Conservation (phyloP, 495 filamentous ascomycete genomes). For the Xylaria telfairii region DNA sequence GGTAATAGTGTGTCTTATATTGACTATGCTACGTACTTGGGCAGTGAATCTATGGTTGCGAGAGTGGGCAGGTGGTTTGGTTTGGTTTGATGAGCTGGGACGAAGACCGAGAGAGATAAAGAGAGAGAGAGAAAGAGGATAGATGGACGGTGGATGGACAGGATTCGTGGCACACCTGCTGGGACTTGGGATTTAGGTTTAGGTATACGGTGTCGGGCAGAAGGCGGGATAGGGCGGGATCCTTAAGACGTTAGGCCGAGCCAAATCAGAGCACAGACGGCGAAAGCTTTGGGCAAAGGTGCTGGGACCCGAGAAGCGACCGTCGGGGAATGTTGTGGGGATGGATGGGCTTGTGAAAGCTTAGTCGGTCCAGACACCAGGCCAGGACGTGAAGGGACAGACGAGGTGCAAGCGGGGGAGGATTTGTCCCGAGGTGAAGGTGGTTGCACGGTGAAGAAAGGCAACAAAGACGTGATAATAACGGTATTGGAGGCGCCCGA, state of each 20-base stretch:
- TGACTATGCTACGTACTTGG: conserved; percentile 62
- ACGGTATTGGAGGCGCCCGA: too few relatives aligned
- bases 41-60: conserved; percentile 13
- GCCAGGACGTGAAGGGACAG: background rate
- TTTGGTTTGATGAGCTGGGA: background rate
- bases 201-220: background rate
- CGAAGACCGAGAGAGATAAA: background rate
- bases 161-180: conserved; percentile 4
- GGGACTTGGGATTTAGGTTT: background rate
- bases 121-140: background rate
- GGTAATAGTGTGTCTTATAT: conserved; percentile 56
- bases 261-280: conserved; percentile 11
- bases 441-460: background rate
- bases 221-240: background rate
- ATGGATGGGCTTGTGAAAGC: background rate
- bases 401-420: background rate
- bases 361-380: background rate
- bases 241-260: too few relatives aligned
- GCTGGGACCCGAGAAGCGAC: conserved; percentile 11
- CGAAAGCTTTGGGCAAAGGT: conserved; percentile 9
- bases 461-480: background rate
- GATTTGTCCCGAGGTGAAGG: background rate
- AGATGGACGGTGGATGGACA: background rate
- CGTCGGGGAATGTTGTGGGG: conserved; percentile 12
- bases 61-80: background rate